These are phyloP conservation scores for Calamus simplicifolius DNA, from an alignment of 176 grass and related monocot species.

Conservation along the genomic window DNA sequence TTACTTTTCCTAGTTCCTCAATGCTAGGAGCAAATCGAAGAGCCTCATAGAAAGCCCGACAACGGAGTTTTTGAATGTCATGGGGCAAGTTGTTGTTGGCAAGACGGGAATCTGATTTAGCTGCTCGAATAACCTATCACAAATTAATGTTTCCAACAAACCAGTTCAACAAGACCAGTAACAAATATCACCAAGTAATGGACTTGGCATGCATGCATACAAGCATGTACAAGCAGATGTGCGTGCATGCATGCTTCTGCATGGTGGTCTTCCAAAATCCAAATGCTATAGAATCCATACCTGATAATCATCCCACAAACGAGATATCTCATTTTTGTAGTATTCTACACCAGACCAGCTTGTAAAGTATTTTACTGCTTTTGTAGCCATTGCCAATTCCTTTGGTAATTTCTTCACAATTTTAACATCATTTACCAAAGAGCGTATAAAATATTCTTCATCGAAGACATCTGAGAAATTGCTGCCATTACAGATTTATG, in stretches of 20 bases:
- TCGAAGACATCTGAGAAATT: conserved; percentile 94
- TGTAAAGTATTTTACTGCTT: conserved; percentile 76
- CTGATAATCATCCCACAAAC: conserved; percentile 66
- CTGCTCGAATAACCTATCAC: conserved; percentile 76
- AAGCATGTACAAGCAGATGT: too few relatives aligned
- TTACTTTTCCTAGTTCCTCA: conserved; percentile 78
- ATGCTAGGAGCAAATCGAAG: conserved; percentile 70
- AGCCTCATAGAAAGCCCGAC: conserved; percentile 71
- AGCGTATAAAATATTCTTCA: conserved; percentile 65
- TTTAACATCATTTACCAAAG: conserved; percentile 65
- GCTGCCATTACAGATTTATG: conserved; percentile 11
- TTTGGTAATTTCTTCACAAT: conserved; percentile 71
- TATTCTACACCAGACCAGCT: conserved; percentile 90
- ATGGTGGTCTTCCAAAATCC: too few relatives aligned
- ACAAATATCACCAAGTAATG: too few relatives aligned
- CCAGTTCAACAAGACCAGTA: conserved; percentile 17
- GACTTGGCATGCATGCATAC: too few relatives aligned
- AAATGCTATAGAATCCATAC: conserved; percentile 9
- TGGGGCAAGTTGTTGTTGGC: conserved; percentile 89
- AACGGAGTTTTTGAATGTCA: conserved; percentile 93
- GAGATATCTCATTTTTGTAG: conserved; percentile 68
- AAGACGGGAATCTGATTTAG: conserved; percentile 98
- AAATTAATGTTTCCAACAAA: conserved; percentile 22
- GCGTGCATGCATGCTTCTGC: too few relatives aligned
- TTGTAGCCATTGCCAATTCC: conserved; percentile 53